A percentile compares a stretch with the other conserved stretches of the same genome.
phyloP scores from a whole-genome alignment of 2,329 filamentous ascomycete species.

The Fusarium mundagurra region DNA sequence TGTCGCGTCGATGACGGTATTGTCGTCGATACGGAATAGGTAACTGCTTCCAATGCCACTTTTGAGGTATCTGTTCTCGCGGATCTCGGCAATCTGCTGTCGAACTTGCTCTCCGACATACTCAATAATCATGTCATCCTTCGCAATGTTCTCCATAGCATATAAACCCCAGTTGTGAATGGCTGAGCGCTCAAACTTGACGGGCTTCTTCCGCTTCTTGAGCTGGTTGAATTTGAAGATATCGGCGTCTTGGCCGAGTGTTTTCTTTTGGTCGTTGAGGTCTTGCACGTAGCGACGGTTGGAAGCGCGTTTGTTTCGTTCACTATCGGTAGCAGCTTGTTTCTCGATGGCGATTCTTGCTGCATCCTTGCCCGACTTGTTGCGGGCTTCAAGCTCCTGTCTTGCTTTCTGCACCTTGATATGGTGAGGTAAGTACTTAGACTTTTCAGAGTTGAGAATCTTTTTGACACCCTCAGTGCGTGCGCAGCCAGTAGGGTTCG shows the following conservation, averaged over 20 bases:
- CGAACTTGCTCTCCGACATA: slow-evolving; percentile 98
- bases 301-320: slow-evolving; percentile 92
- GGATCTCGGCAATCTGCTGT: slow-evolving; percentile 96
- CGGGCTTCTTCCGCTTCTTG: slow-evolving; percentile 99
- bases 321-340: slow-evolving; percentile 85
- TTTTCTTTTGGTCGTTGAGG: slow-evolving; percentile 93
- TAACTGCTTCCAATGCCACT: slow-evolving; percentile 98
- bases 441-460: slow-evolving; percentile 97
- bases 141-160: slow-evolving; percentile 95
- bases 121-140: slow-evolving; percentile 99
- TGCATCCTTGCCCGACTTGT: slow-evolving; percentile 74
- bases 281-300: slow-evolving; percentile 95
- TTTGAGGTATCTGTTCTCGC: slow-evolving; percentile 90
- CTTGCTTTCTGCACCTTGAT: slow-evolving; percentile 94
- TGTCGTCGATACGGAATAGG: slow-evolving; percentile 97
- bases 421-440: slow-evolving; percentile 96
- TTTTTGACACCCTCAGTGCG: slow-evolving; percentile 94
- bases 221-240: slow-evolving; percentile 98
- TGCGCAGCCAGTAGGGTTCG: slow-evolving; percentile 85
- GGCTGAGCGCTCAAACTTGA: slow-evolving; percentile 95
- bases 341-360: slow-evolving; percentile 82
- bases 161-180: slow-evolving; percentile 99
- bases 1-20: slow-evolving; percentile 96
- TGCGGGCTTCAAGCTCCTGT: slow-evolving; percentile 87
- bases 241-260: slow-evolving; percentile 83